Evolutionary conservation across 441 rosid genomes (phyloP).

Genomic region (Lepidium campestre): DNA sequence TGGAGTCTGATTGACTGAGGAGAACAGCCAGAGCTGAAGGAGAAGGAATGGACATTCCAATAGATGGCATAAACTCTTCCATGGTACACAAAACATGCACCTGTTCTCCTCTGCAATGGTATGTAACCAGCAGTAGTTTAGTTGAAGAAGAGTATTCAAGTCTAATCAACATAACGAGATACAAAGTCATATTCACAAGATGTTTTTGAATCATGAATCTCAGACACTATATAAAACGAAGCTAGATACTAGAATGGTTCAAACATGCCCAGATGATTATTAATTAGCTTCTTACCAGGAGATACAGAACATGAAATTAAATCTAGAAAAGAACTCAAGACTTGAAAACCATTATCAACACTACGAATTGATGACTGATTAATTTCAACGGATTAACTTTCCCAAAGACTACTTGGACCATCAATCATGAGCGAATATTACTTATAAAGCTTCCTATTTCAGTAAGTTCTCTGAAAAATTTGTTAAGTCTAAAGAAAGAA

Average conservation of each 20-base stretch:
- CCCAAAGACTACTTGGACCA: slow-evolving; percentile 2
- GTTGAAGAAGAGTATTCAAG: slow-evolving; percentile 13
- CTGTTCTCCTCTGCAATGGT: slow-evolving; percentile 77
- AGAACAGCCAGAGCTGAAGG: slow-evolving; percentile 66
- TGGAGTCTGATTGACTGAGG: slow-evolving; percentile 69
- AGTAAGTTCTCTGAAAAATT: slow-evolving; percentile 7
- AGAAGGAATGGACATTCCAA: slow-evolving; percentile 73
- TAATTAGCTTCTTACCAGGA: background rate
- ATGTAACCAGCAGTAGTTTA: slow-evolving; percentile 29
- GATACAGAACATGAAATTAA: background rate
- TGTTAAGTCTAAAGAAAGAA: background rate
- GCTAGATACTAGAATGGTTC: background rate
- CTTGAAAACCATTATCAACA: background rate
- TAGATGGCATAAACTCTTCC: slow-evolving; percentile 91
- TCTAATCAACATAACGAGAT: slow-evolving; percentile 21
- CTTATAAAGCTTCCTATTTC: background rate
- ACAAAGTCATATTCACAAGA: slow-evolving; percentile 10
- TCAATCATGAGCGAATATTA: background rate
- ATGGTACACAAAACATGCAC: slow-evolving; percentile 71
- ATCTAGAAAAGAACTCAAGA: background rate
- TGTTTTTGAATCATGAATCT: background rate
- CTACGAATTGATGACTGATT: background rate
- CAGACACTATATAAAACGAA: background rate
- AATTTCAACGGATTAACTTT: background rate
- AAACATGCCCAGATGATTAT: background rate